Evolutionary conservation across 192 early-diverging fungal species (phyloP).

Genomic region (Martensiomyces pterosporus): DNA sequence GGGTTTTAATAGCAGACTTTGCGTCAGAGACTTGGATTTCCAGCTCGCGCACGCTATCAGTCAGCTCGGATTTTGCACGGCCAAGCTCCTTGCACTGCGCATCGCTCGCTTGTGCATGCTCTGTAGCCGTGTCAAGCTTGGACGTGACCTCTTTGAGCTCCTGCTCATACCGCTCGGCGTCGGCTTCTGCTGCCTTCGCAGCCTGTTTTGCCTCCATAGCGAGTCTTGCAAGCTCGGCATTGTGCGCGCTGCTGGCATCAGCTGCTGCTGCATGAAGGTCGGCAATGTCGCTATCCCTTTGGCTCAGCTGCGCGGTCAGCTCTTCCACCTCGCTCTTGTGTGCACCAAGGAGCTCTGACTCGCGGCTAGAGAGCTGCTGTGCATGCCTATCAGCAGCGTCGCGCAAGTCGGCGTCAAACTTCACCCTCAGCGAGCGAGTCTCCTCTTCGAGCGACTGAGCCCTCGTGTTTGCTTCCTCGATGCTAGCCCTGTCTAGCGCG

Average conservation of each 20-base stretch:
- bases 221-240: background rate
- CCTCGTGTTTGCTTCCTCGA: background rate
- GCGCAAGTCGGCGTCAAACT: too few species aligned
- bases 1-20: too few species aligned
- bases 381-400: background rate
- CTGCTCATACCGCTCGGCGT: slow-evolving; percentile 2
- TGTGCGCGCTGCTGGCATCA: background rate
- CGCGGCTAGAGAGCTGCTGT: slow-evolving; percentile 8
- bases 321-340: background rate
- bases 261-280: slow-evolving; percentile 2
- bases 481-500: too few species aligned
- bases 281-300: slow-evolving; percentile 1
- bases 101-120: slow-evolving; percentile 12
- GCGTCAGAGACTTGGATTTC: too few species aligned
- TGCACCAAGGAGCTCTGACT: background rate
- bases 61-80: too few species aligned
- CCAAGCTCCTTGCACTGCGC: background rate
- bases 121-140: background rate
- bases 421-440: too few species aligned
- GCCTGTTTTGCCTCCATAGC: slow-evolving; percentile 4
- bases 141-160: background rate
- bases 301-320: background rate
- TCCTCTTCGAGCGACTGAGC: too few species aligned
- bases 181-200: slow-evolving; percentile 4
- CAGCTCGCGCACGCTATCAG: too few species aligned